Conservation (phyloP, 345 rosid genomes). For the Triadica sebifera region DNA sequence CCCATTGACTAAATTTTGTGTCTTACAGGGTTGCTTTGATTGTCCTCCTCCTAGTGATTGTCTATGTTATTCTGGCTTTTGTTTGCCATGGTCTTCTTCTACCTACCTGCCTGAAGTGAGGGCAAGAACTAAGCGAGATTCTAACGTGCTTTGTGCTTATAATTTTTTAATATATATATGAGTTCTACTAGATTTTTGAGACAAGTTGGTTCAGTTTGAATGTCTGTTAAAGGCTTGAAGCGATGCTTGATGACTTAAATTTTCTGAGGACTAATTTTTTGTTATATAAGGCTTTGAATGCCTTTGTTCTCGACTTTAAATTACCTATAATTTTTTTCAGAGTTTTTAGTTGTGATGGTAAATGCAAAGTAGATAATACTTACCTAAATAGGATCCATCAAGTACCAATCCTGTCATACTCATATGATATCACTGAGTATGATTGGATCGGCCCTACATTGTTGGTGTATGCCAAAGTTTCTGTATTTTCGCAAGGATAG, state of each 20-base stretch:
- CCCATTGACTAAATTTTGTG: slow-evolving; percentile 17
- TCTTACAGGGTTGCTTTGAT: slow-evolving; percentile 66
- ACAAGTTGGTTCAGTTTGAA: slow-evolving; percentile 19
- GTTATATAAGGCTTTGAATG: not conserved
- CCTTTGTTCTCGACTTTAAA: not conserved
- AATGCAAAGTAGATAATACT: no score
- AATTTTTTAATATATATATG: not conserved
- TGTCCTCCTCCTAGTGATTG: slow-evolving; percentile 52
- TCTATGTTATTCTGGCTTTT: slow-evolving; percentile 69
- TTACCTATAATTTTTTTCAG: not conserved
- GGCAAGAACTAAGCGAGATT: slow-evolving; percentile 20
- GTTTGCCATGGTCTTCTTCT: slow-evolving; percentile 77
- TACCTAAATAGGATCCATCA: no score
- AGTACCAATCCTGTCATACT: no score
- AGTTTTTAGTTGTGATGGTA: not conserved
- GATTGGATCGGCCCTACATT: not conserved
- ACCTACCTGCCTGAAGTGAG: slow-evolving; percentile 69
- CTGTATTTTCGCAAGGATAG: not conserved
- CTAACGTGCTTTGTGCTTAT: slow-evolving; percentile 6
- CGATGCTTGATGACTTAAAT: slow-evolving; percentile 4
- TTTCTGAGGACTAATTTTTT: not conserved
- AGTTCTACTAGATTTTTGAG: slow-evolving; percentile 11
- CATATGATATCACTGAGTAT: no score
- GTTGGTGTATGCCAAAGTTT: not conserved
- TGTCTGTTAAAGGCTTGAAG: not conserved